Percentiles rank a stretch among this genome's conserved stretches.
Conservation (phyloP, 257 asterid species). For the Ophiorrhiza pumila region DNA sequence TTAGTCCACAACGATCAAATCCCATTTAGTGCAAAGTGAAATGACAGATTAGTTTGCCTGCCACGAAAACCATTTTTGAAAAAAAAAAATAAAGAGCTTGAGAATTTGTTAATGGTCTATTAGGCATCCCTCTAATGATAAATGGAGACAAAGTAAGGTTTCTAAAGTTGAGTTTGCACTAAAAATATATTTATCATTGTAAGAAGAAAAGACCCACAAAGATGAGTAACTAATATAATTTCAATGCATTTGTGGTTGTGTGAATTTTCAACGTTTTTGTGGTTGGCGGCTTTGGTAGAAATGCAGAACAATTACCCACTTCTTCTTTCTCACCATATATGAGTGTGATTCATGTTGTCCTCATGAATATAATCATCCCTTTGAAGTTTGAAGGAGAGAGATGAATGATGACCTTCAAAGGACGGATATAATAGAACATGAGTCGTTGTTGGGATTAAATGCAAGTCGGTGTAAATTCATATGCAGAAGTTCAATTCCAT, state of each 20-base stretch:
- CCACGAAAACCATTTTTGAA: too few species aligned
- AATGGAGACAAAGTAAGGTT: background rate
- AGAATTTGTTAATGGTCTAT: background rate
- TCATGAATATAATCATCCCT: too few species aligned
- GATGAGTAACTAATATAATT: too few species aligned
- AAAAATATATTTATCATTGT: too few species aligned
- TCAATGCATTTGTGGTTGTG: too few species aligned
- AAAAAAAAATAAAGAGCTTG: too few species aligned
- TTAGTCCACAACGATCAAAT: too few species aligned
- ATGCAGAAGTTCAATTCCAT: background rate
- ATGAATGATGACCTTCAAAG: background rate
- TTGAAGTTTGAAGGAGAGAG: too few species aligned
- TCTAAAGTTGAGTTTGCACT: too few species aligned
- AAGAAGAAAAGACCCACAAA: too few species aligned
- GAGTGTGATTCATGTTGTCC: background rate
- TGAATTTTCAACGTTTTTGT: background rate
- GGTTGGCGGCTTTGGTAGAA: background rate
- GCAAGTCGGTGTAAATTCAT: background rate
- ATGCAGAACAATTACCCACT: background rate
- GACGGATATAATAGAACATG: background rate
- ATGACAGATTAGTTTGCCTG: background rate
- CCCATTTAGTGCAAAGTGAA: too few species aligned
- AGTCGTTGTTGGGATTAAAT: background rate
- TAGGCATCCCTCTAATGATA: background rate
- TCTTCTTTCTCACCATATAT: background rate